Base-by-base conservation (phyloP, 192 early-diverging fungal species). In the Cladochytrium replicatum region DNA sequence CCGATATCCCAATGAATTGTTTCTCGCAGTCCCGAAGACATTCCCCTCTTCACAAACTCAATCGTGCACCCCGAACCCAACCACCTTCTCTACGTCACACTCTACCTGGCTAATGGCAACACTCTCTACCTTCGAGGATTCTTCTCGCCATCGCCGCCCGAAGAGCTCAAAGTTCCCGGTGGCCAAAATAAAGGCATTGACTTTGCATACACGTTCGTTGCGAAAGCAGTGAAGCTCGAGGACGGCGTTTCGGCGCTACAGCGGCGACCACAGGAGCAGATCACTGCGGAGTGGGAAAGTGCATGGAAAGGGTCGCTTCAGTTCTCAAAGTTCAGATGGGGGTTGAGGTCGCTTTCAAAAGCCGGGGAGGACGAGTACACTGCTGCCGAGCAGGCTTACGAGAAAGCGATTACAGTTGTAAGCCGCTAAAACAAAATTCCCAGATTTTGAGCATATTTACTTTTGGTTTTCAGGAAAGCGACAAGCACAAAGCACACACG, bases 281-380 rank as follows among this genome's bases (percentile, higher is more conserved):
- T n/a, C n/a, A 50, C 51, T 32, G 46, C 4, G 6, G 50, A 43
- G 1, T 59, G 45, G 29, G 28, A 19, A 0, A 50, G 57, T 2
- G 43, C 39, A 27, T 59, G 48, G 43, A 52, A 41, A 15, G 57
- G 57, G 4, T 1, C 32, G 3, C 21, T 59, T 11, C 29, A 46
- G 50, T 59, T 43, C 17, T 52, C 49, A 6, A 52, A 38, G 37
- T 59, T 59, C 41, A 28, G 57, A 22, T 58, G 40, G 17, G 54
- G 46, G 0, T 34, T 31, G 21, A 41, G 31, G 2, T 9, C n/a
- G n/a, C 54, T 55, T 3, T 9, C 6, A 11, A 22, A 11, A n/a
- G 37, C 32, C 29, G 51, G 48, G 1, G 48, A 58, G 42, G 47
- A 40, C n/a, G 48, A 51, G 26, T 58, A 40, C 48, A 46, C 49